Evolutionary conservation across 495 filamentous ascomycete species (phyloP).

Genomic region (Pyrenula massariospora): DNA sequence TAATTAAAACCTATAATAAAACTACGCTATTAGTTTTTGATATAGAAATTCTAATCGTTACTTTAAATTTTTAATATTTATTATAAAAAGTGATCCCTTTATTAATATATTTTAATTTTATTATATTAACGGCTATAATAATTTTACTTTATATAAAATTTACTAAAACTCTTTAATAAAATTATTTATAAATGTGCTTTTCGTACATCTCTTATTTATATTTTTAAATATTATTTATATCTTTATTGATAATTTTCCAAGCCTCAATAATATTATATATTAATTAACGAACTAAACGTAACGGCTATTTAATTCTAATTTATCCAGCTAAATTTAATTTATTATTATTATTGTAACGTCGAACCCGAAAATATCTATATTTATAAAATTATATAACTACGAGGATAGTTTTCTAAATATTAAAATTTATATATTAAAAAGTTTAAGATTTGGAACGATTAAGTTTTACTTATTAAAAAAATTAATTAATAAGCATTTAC

Average conservation of each 20-base stretch:
- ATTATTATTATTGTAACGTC: neutral
- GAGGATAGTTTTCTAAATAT: neutral
- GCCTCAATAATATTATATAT: neutral
- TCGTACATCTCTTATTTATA: neutral
- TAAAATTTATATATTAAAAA: neutral
- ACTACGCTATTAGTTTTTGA: neutral
- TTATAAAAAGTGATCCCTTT: neutral
- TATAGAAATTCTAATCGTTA: neutral
- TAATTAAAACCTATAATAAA: neutral
- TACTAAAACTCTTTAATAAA: neutral
- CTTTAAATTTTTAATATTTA: slow-evolving; percentile 1
- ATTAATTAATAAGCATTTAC: neutral
- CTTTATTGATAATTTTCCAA: neutral
- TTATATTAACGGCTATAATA: neutral
- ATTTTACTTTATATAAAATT: neutral
- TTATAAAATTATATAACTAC: neutral
- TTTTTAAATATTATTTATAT: neutral
- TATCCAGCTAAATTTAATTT: neutral
- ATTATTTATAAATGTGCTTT: neutral
- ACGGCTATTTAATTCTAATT: neutral
- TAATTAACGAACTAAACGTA: neutral
- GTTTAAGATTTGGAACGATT: neutral
- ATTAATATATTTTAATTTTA: neutral
- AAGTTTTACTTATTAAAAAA: neutral
- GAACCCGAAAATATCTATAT: neutral